Conservation (phyloP, 2,329 filamentous ascomycete genomes). For the Paramyrothecium roridum region DNA sequence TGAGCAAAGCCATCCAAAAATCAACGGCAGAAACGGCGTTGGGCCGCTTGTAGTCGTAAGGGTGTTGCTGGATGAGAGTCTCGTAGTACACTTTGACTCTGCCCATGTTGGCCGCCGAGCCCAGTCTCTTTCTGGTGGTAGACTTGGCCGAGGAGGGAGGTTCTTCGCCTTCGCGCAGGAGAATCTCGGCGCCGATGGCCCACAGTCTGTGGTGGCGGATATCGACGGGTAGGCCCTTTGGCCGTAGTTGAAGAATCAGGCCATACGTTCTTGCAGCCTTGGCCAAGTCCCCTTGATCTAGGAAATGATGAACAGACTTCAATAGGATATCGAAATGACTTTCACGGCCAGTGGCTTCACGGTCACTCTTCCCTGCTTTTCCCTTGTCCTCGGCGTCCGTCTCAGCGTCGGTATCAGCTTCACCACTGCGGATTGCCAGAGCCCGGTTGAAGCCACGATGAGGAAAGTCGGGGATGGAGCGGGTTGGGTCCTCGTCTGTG, state of each 20-base stretch:
- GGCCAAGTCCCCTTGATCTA: constrained; percentile 66
- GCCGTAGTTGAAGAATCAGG: constrained; percentile 60
- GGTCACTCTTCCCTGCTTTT: constrained; percentile 4
- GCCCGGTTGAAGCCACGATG: constrained; percentile 33
- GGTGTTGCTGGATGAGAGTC: constrained; percentile 71
- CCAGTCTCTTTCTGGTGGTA: constrained; percentile 30
- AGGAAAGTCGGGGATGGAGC: constrained; percentile 43
- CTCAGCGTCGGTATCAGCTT: constrained; percentile 68
- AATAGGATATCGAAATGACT: constrained; percentile 65
- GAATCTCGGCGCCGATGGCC: constrained; percentile 81
- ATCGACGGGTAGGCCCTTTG: constrained; percentile 51
- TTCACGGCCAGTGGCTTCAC: constrained; percentile 9
- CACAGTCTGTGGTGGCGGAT: constrained; percentile 68
- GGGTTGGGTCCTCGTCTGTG: constrained; percentile 39
- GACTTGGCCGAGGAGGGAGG: not conserved
- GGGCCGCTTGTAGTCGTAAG: constrained; percentile 61
- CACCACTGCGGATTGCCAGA: constrained; percentile 15
- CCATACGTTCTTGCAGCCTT: constrained; percentile 75
- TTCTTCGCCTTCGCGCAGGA: constrained; percentile 60
- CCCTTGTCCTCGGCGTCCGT: constrained; percentile 12
- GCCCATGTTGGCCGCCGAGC: constrained; percentile 40
- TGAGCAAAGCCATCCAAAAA: constrained; percentile 80
- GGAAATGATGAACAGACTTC: constrained; percentile 67
- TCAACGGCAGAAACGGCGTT: constrained; percentile 62
- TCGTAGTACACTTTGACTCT: constrained; percentile 66